Evolutionary conservation across 306 rosid genomes (phyloP), one percentile per base, ranked within the genome.

Genomic region (Glycine soja): DNA sequence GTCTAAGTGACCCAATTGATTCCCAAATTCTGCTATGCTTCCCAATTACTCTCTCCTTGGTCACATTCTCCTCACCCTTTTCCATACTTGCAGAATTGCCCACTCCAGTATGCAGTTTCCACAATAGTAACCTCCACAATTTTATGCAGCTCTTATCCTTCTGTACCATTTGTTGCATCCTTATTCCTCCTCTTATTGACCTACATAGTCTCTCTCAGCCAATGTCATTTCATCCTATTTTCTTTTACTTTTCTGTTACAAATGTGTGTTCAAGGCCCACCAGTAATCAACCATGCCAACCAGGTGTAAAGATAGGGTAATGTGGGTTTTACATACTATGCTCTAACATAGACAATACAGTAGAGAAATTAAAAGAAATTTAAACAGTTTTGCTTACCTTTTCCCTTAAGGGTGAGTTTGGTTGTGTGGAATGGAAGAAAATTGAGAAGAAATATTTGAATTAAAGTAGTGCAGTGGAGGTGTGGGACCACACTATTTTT

Each of bases 211-310:
- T 76, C 72, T 48, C 80, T 62, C 36, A 7, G 36, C 72, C 36
- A 46, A 76, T 46, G 38, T 12, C 51, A 34, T 18, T 47, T 50
- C 32, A 72, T 56, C 34, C 63, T 3, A 51, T 32, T 19, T 32
- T 19, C 58, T 13, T 70, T 72, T 72, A 36, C 9, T 64, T 46
- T 50, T 76, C 50, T 48, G 13, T 63, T 5, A 50, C 36, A 64
- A 32, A 50, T 38, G 48, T 14, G 13, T 64, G 59, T 45, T 58
- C 15, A 66, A 52, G 74, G 56, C 42, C 75, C 66, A 12, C 5
- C 32, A 56, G 36, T n/a, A n/a, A n/a, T n/a, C n/a, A n/a, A n/a
- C n/a, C n/a, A 74, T 73, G 67, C 18, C 62, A 74, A 80, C 78
- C 66, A 10, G 12, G 43, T 15, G 10, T n/a, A 79, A 36, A 4